Evolutionary conservation across 305 asterid species (phyloP).

Genomic region (Solanum chacoense): DNA sequence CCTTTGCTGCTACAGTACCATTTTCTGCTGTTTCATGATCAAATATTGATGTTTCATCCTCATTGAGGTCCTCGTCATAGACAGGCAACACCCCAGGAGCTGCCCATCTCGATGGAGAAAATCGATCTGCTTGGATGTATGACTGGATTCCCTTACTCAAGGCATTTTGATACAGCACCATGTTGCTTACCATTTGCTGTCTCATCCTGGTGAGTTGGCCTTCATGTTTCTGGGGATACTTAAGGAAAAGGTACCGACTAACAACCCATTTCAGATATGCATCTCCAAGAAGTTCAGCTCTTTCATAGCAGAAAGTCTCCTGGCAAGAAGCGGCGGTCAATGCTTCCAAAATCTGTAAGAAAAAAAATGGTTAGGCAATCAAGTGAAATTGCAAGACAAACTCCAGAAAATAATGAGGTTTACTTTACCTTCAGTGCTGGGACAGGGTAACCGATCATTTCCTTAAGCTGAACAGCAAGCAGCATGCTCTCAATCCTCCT

Average conservation of each 20-base stretch:
- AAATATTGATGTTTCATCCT: slow-evolving; percentile 43
- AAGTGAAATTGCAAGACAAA: slow-evolving; percentile 3
- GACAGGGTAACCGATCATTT: slow-evolving; percentile 62
- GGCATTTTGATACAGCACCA: slow-evolving; percentile 76
- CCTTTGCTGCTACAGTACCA: slow-evolving; percentile 19
- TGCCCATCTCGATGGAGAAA: slow-evolving; percentile 99
- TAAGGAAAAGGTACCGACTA: slow-evolving; percentile 82
- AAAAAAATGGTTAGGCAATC: slow-evolving; percentile 10
- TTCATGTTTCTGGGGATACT: slow-evolving; percentile 95
- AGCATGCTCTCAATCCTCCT: slow-evolving; percentile 94
- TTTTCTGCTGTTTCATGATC: slow-evolving; percentile 27
- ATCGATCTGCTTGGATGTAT: slow-evolving; percentile 96
- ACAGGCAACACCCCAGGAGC: slow-evolving; percentile 98
- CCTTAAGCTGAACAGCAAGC: slow-evolving; percentile 89
- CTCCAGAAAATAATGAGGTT: not conserved
- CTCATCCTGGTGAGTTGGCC: slow-evolving; percentile 98
- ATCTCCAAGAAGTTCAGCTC: slow-evolving; percentile 97
- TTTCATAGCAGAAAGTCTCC: slow-evolving; percentile 93
- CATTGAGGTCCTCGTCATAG: slow-evolving; percentile 83
- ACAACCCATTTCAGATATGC: slow-evolving; percentile 99
- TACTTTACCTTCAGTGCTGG: slow-evolving; percentile 62
- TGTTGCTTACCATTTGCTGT: slow-evolving; percentile 96
- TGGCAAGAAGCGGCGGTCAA: slow-evolving; percentile 98
- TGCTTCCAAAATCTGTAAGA: slow-evolving; percentile 81
- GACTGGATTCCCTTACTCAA: slow-evolving; percentile 81